Percentiles rank a stretch among this genome's conserved stretches.
These are phyloP conservation scores for Crucihimalaya himalaica DNA, from an alignment of 345 rosid genomes.

Conservation along the genomic window DNA sequence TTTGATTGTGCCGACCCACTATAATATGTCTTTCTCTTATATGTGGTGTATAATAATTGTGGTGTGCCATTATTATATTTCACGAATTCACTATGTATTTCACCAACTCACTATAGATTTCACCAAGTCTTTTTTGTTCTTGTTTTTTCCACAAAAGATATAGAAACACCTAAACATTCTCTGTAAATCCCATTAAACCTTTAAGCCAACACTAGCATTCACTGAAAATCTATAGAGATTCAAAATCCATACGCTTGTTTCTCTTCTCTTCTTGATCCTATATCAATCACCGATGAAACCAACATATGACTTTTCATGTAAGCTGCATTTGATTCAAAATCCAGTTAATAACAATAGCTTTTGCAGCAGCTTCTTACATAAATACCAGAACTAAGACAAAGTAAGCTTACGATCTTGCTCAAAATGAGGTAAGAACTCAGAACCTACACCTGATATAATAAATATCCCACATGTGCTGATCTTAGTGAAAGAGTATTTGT, in stretches of 20 bases:
- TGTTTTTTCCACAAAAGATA: too few species aligned
- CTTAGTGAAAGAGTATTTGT: conserved; percentile 68
- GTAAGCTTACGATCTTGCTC: conserved; percentile 33
- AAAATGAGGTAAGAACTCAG: conserved; percentile 35
- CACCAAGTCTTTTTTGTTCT: too few species aligned
- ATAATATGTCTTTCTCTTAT: too few species aligned
- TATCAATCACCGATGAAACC: conserved; percentile 28
- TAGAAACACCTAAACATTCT: too few species aligned
- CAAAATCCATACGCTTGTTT: conserved; percentile 32
- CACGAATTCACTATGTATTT: too few species aligned
- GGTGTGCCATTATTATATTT: too few species aligned
- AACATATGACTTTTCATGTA: conserved; percentile 14
- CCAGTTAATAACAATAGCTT: conserved; percentile 23
- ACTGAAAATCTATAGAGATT: not conserved
- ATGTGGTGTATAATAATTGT: too few species aligned
- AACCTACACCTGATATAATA: conserved; percentile 70
- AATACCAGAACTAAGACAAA: not conserved
- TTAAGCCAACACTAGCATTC: conserved; percentile 6
- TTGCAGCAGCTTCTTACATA: not conserved
- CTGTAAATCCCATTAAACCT: too few species aligned
- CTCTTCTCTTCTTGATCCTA: conserved; percentile 35
- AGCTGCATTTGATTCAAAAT: conserved; percentile 28
- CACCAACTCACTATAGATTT: too few species aligned
- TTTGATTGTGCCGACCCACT: too few species aligned
- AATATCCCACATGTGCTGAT: conserved; percentile 78